A percentile compares a stretch with the other conserved stretches of the same genome.
These are phyloP conservation scores for Diplosphaera chodatii DNA, from an alignment of 139 green algal species.

Conservation along the genomic window DNA sequence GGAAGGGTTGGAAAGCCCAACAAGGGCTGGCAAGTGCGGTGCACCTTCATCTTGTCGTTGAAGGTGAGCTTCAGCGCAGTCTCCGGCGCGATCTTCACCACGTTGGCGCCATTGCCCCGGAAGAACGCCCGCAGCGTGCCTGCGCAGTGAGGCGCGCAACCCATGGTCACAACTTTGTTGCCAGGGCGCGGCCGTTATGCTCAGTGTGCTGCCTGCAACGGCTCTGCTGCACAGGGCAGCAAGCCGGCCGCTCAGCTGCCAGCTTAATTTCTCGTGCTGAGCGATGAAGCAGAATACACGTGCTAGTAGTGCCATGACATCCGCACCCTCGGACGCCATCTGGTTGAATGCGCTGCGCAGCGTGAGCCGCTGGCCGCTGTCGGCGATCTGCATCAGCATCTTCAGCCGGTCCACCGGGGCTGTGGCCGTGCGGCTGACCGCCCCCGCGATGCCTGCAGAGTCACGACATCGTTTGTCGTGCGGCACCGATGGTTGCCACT, in stretches of 20 bases:
- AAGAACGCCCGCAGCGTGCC: conserved; percentile 71
- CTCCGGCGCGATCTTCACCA: conserved; percentile 87
- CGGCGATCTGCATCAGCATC: conserved; percentile 76
- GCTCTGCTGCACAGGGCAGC: too few species aligned
- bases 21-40: too few species aligned
- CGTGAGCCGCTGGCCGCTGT: conserved; percentile 45
- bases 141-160: conserved; percentile 13
- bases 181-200: too few species aligned
- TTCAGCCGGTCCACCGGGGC: conserved; percentile 90
- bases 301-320: too few species aligned
- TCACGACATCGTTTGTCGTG: too few species aligned
- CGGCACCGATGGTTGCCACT: too few species aligned
- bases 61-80: conserved; percentile 78
- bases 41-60: conserved; percentile 68
- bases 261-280: too few species aligned
- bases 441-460: conserved; percentile 81
- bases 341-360: conserved; percentile 51
- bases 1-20: too few species aligned
- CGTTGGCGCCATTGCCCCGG: conserved; percentile 86
- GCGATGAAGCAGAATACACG: too few species aligned
- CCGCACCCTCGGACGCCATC: conserved; percentile 80
- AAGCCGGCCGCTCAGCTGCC: too few species aligned
- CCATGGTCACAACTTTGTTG: too few species aligned
- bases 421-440: conserved; percentile 78
- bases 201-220: too few species aligned